Percentiles rank a stretch among this genome's conserved stretches.
Conservation (phyloP, 2,329 filamentous ascomycete species). For the Pezizomycotina sp. region DNA sequence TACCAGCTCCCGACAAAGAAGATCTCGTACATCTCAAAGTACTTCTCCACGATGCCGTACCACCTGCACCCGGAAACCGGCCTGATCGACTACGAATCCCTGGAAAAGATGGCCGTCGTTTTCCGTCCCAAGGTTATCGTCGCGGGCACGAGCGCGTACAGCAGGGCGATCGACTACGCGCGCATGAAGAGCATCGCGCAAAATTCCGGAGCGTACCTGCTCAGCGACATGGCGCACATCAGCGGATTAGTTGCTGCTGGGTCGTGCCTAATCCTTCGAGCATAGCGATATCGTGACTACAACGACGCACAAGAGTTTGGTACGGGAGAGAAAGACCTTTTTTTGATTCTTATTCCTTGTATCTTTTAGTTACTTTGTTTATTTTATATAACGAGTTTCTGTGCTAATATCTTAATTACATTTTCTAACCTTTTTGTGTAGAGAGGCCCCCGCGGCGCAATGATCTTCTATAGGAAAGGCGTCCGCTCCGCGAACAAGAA, state of each 20-base stretch:
- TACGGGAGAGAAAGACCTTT: too few relatives aligned
- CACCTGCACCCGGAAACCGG: constrained; percentile 78
- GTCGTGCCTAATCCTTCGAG: constrained; percentile 81
- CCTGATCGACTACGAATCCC: constrained; percentile 82
- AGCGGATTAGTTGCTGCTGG: constrained; percentile 85
- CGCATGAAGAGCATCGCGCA: constrained; percentile 81
- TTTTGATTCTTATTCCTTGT: constrained; percentile 2
- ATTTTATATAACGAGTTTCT: background rate
- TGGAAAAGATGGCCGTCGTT: constrained; percentile 70
- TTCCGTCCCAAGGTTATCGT: constrained; percentile 95
- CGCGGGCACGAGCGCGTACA: constrained; percentile 88
- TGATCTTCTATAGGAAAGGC: constrained; percentile 97
- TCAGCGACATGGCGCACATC: constrained; percentile 95
- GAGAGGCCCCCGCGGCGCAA: constrained; percentile 80
- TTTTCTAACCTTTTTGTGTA: constrained; percentile 5
- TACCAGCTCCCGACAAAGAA: constrained; percentile 89
- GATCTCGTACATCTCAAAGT: constrained; percentile 97
- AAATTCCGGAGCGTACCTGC: constrained; percentile 78
- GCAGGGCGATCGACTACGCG: constrained; percentile 85
- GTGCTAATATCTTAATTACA: constrained; percentile 1
- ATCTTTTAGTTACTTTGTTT: background rate
- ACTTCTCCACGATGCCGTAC: constrained; percentile 97
- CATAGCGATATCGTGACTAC: constrained; percentile 92
- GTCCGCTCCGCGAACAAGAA: constrained; percentile 70
- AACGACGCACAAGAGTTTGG: constrained; percentile 88